phyloP scores from a whole-genome alignment of 23 red algal species.

The Agarophyton chilense region DNA sequence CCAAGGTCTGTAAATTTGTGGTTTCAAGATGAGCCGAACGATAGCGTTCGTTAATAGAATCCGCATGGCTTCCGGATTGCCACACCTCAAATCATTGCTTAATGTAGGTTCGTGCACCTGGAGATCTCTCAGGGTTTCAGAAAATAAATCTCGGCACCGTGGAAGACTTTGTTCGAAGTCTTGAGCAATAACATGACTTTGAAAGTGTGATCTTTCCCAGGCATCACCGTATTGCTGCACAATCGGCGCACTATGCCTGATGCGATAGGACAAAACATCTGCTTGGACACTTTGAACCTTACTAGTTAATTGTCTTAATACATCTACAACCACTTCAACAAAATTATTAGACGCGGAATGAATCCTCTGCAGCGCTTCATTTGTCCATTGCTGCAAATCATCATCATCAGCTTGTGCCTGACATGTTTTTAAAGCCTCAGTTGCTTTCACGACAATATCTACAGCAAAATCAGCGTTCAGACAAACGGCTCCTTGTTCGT shows the following conservation, averaged over 20 bases:
- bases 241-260: conserved; percentile 33
- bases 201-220: conserved; percentile 44
- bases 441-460: conserved; percentile 8
- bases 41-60: conserved; percentile 11
- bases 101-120: neutral
- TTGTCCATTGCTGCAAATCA: conserved; percentile 41
- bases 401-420: conserved; percentile 54
- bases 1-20: neutral
- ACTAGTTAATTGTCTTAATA: conserved; percentile 29
- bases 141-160: neutral
- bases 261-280: conserved; percentile 29
- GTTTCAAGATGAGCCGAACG: conserved; percentile 32
- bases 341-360: conserved; percentile 34
- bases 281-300: conserved; percentile 6
- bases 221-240: conserved; percentile 57
- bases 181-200: conserved; percentile 28
- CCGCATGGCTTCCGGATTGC: neutral
- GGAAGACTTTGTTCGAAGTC: conserved; percentile 13
- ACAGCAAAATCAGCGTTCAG: conserved; percentile 42
- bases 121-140: conserved; percentile 2
- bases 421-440: conserved; percentile 39
- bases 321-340: conserved; percentile 24
- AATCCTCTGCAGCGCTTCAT: conserved; percentile 8
- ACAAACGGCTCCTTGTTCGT: conserved; percentile 3
- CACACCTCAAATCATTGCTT: neutral